Percentiles rank a stretch among this genome's conserved stretches.
Evolutionary conservation across 2,329 filamentous ascomycete species (phyloP).

Genomic region (Hypoxylon sp.): DNA sequence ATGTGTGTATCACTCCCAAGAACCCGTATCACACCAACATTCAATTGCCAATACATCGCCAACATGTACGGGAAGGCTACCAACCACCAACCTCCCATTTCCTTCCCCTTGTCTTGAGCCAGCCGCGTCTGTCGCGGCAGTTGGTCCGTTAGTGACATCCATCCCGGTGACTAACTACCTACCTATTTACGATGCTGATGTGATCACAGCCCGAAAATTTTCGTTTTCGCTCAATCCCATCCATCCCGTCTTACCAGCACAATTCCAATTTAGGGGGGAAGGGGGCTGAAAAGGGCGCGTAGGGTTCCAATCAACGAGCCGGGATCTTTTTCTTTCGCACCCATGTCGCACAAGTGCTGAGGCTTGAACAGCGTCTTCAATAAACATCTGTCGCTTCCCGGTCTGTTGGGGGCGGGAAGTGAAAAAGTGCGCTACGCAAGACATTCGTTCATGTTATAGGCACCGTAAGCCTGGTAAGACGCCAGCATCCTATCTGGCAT

Average conservation of each 20-base stretch:
- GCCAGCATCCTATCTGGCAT: conserved; percentile 13
- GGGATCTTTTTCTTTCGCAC: too few species aligned
- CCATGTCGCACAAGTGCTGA: conserved; percentile 16
- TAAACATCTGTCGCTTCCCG: too few species aligned
- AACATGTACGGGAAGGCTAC: too few species aligned
- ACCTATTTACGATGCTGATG: conserved; percentile 34
- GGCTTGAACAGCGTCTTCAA: conserved; percentile 11
- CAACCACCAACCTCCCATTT: conserved; percentile 9
- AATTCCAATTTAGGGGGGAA: conserved; percentile 20
- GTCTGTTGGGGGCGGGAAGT: too few species aligned
- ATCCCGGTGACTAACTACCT: conserved; percentile 15
- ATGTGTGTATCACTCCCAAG: not conserved
- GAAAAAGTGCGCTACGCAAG: too few species aligned
- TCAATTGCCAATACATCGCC: too few species aligned
- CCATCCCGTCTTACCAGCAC: conserved; percentile 17
- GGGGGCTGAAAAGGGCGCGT: conserved; percentile 21
- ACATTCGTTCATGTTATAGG: too few species aligned
- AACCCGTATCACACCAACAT: too few species aligned
- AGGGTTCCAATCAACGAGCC: conserved; percentile 22
- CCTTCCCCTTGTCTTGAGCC: conserved; percentile 6
- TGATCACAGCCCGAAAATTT: conserved; percentile 23
- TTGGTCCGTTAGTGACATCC: conserved; percentile 16
- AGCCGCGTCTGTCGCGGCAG: conserved; percentile 34
- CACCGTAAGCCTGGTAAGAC: conserved; percentile 15
- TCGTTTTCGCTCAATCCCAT: conserved; percentile 14